These are phyloP conservation scores for Lepidium didymum DNA, from an alignment of 345 rosid genomes.

Conservation along the genomic window DNA sequence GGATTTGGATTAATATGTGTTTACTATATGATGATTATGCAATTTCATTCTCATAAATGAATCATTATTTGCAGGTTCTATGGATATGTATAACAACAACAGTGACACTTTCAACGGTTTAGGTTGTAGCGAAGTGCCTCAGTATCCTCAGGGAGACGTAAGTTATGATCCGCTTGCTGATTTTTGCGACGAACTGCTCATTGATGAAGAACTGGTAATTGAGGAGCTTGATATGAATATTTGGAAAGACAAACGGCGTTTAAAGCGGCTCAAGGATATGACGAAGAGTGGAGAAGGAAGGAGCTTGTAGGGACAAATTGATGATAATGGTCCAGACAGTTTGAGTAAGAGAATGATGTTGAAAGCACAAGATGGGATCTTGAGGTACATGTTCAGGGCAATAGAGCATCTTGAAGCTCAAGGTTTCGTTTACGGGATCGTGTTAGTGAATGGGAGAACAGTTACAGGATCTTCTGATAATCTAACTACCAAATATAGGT, in stretches of 20 bases:
- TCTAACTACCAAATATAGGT: too few species aligned
- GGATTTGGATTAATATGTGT: not conserved
- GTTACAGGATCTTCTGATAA: constrained; percentile 88
- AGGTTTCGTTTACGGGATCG: constrained; percentile 90
- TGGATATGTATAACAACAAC: constrained; percentile 15
- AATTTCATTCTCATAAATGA: not conserved
- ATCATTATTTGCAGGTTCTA: not conserved
- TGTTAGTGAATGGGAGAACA: constrained; percentile 79
- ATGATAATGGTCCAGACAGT: constrained; percentile 27
- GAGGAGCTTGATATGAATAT: constrained; percentile 81
- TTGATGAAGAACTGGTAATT: constrained; percentile 63
- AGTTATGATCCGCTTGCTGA: not conserved
- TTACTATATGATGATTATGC: not conserved
- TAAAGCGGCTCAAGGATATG: constrained; percentile 68
- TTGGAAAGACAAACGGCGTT: constrained; percentile 73
- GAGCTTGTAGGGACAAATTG: constrained; percentile 26
- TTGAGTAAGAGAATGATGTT: constrained; percentile 60
- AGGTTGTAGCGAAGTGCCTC: not conserved
- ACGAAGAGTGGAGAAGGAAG: constrained; percentile 31
- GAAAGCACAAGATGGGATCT: constrained; percentile 76
- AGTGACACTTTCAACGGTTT: not conserved
- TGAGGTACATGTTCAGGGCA: constrained; percentile 80
- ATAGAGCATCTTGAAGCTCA: constrained; percentile 86
- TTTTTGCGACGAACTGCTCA: constrained; percentile 43
- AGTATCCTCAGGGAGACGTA: constrained; percentile 35